Base-by-base conservation (phyloP, 2,329 filamentous ascomycete species). In the Fusarium falciforme region DNA sequence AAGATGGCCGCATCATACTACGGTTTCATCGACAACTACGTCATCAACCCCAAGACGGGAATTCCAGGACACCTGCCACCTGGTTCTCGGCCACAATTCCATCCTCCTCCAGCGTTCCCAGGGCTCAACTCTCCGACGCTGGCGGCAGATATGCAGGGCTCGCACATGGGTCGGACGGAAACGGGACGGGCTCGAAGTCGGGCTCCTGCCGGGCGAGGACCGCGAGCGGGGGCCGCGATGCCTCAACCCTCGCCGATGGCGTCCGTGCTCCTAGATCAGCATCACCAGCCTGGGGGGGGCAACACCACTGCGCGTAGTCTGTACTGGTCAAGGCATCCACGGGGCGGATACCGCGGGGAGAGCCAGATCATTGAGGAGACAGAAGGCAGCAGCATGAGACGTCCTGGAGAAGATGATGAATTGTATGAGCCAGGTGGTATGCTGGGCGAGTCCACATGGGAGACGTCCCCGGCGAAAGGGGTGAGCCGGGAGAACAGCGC, bases 1-100 rank as follows among this genome's bases (percentile, higher is more conserved):
- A 99, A 99, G 85, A 98, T 99, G 94, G 92, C 96, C n/a, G 94
- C 95, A 17, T 98, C 96, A 0, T 96, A 98, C 80, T 95, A 96
- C 78, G 95, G 95, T 3, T 99, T 99, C 81, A 86, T 98, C 68
- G 95, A 98, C 79, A 95, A 97, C 76, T 99, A 99, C 78, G 90
- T 92, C 16, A 90, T 92, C 58, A 94, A 94, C 77, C 91, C 92
- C 5, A 92, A 91, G 80, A 90, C 89, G 8, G 91, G 91, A 2
- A 88, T 92, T 22, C 89, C 89, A 8, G 89, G 90, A 22, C 87
- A 90, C 63, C 83, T 91, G 38, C 88, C 89, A 16, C 88, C 88
- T 4, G 87, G 87, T 3, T 82, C 83, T 61, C 88, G 81, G 9
- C 75, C 79, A 25, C 87, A 88, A 47, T 95, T 96, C 80, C 90